These are phyloP conservation scores for Candida ortonii DNA, from an alignment of 805 yeast genomes.

Conservation along the genomic window DNA sequence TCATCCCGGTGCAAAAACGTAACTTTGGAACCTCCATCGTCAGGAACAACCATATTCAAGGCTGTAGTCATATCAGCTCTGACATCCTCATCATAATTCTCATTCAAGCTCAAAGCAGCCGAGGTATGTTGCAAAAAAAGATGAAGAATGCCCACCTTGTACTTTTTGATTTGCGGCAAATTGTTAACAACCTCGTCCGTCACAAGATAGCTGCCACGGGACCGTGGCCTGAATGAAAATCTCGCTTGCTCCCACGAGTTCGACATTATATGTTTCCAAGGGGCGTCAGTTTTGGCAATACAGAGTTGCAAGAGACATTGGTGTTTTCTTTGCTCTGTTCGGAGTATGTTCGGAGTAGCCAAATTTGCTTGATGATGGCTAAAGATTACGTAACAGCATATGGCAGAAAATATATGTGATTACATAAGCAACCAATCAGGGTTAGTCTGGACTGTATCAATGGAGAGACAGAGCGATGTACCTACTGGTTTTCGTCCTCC, in stretches of 20 bases:
- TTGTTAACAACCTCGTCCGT: conserved; percentile 59
- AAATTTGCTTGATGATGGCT: no score
- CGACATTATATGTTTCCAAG: conserved; percentile 17
- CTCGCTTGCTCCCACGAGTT: conserved; percentile 57
- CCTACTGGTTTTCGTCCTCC: no score
- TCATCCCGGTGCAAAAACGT: conserved; percentile 64
- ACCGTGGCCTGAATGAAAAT: conserved; percentile 52
- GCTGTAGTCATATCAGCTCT: conserved; percentile 64
- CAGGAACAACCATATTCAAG: conserved; percentile 67
- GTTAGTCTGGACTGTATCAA: no score
- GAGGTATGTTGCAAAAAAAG: conserved; percentile 77
- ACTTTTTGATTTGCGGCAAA: conserved; percentile 58
- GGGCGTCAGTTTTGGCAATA: no score
- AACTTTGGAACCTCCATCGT: conserved; percentile 43
- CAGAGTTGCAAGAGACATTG: no score
- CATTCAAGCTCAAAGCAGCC: conserved; percentile 73
- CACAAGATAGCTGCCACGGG: conserved; percentile 68
- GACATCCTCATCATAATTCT: conserved; percentile 79
- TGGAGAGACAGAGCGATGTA: no score
- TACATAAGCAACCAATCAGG: no score
- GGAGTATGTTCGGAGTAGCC: no score
- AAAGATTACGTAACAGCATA: no score
- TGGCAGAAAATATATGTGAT: no score
- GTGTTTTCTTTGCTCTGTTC: no score
- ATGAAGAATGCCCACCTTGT: conserved; percentile 61